phyloP scores from a whole-genome alignment of 176 grass and related monocot species.

The Musa acuminata region DNA sequence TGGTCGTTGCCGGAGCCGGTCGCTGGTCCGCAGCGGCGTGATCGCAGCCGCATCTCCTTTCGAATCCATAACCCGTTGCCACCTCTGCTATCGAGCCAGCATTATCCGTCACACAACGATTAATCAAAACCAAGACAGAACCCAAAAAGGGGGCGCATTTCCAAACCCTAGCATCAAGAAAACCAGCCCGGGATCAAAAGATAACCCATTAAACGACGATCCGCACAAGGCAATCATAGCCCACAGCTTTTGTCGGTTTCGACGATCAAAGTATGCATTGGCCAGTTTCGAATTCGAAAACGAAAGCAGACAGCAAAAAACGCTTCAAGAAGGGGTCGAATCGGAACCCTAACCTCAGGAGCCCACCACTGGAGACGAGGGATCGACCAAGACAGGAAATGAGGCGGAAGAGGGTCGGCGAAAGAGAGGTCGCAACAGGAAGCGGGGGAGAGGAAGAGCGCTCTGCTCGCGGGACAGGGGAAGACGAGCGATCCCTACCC shows the following conservation, averaged over 20 bases:
- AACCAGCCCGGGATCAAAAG: neutral
- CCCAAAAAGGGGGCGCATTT: neutral
- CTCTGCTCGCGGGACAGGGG: neutral
- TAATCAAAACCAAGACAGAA: neutral
- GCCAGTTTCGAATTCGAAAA: conserved; percentile 5
- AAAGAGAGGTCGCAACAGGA: neutral
- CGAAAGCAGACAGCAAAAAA: neutral
- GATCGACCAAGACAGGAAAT: neutral
- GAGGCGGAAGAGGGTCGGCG: too few relatives aligned
- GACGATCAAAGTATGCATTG: neutral
- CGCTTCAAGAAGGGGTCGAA: neutral
- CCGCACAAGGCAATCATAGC: neutral
- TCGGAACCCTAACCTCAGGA: conserved; percentile 18
- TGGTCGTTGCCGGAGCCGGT: conserved; percentile 52
- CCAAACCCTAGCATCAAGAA: conserved; percentile 17
- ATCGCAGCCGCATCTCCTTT: conserved; percentile 14
- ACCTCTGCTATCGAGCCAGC: conserved; percentile 1
- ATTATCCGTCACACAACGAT: neutral
- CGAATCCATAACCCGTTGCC: conserved; percentile 12
- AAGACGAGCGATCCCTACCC: neutral
- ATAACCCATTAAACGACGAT: neutral
- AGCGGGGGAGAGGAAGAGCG: neutral
- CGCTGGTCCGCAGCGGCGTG: conserved; percentile 59
- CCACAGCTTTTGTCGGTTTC: neutral
- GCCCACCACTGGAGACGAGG: neutral